Evolutionary conservation across 805 yeast genomes (phyloP).

Genomic region (Wickerhamomyces ciferrii): DNA sequence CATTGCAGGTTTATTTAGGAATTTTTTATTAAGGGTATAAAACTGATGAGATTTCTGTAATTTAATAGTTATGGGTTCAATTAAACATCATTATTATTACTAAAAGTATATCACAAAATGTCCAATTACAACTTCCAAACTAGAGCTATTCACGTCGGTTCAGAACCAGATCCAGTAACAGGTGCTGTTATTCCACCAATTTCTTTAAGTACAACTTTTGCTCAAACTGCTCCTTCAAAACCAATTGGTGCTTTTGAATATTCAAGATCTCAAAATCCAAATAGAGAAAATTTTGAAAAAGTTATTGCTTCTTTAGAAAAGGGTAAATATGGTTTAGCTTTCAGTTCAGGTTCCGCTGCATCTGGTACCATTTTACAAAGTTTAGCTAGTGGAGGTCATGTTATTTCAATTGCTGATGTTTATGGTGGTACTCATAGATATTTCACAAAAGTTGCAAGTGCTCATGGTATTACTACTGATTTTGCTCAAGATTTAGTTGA

Average conservation of each 20-base stretch:
- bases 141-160: constrained; percentile 80
- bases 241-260: constrained; percentile 81
- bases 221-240: constrained; percentile 69
- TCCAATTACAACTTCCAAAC: constrained; percentile 55
- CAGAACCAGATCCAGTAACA: constrained; percentile 61
- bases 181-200: constrained; percentile 88
- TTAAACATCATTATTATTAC: no score
- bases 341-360: constrained; percentile 82
- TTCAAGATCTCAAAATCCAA: constrained; percentile 83
- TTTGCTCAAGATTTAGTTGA: constrained; percentile 61
- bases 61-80: no score
- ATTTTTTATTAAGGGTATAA: no score
- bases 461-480: constrained; percentile 67
- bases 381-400: constrained; percentile 66
- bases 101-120: no score
- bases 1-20: not conserved
- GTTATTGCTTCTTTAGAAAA: constrained; percentile 78
- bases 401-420: constrained; percentile 77
- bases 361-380: constrained; percentile 75
- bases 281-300: constrained; percentile 74
- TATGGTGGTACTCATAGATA: constrained; percentile 92
- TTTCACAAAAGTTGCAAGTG: constrained; percentile 77
- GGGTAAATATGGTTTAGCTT: constrained; percentile 71
- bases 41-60: no score
- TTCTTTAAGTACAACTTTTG: constrained; percentile 80